These are phyloP conservation scores for Penium margaritaceum DNA, from an alignment of 139 green algal genomes.

Conservation along the genomic window DNA sequence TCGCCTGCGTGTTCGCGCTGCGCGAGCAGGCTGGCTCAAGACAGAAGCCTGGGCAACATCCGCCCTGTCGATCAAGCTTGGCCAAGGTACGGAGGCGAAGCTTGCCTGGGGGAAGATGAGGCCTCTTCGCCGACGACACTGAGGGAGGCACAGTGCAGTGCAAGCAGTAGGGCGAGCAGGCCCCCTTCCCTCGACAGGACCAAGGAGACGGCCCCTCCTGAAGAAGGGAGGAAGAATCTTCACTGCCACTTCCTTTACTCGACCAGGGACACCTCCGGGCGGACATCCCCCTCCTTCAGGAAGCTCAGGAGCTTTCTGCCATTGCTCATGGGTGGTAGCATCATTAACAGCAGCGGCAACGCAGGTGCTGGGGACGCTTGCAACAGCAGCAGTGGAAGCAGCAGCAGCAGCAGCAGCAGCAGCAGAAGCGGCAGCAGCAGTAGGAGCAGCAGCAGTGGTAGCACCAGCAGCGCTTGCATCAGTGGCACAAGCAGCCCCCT, in stretches of 20 bases:
- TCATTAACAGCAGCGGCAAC: too few species aligned
- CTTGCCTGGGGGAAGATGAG: neutral
- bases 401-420: neutral
- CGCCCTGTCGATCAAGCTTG: neutral
- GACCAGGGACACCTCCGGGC: neutral
- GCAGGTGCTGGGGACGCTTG: too few species aligned
- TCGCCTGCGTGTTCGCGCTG: too few species aligned
- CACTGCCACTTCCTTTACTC: too few species aligned
- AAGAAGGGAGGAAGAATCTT: neutral
- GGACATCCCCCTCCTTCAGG: neutral
- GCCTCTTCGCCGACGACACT: too few species aligned
- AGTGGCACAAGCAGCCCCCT: neutral
- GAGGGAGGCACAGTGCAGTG: too few species aligned
- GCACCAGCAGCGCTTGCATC: neutral
- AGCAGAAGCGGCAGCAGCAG: neutral
- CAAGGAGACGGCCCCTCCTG: neutral
- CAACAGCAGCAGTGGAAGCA: neutral
- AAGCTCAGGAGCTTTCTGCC: too few species aligned
- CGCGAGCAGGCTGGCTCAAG: too few species aligned
- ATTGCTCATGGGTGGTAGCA: too few species aligned
- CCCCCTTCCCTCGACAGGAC: too few species aligned
- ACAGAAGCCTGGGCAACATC: too few species aligned
- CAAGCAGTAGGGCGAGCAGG: too few species aligned
- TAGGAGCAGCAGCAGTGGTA: neutral
- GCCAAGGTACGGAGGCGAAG: neutral